Percentiles rank a stretch among this genome's conserved stretches.
Conservation (phyloP, 129 eudicot genomes). For the Lonicera japonica region DNA sequence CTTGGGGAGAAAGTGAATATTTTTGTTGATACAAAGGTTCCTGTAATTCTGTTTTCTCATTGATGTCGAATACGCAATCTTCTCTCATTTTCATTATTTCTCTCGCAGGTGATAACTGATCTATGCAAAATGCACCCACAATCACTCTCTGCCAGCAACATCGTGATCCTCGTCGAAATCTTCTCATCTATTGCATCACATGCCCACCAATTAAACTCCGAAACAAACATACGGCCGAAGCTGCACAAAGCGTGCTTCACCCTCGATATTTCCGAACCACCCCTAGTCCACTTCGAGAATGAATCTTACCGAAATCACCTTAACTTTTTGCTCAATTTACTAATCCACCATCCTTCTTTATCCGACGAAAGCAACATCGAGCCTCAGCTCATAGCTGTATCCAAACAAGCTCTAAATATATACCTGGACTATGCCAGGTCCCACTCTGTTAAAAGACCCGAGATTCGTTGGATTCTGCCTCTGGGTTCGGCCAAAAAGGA, state of each 20-base stretch:
- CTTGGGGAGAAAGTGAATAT: too few relatives aligned
- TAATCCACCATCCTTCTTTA: slow-evolving; percentile 32
- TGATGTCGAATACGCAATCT: not conserved
- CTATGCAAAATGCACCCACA: slow-evolving; percentile 68
- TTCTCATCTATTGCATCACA: slow-evolving; percentile 57
- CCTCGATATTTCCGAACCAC: slow-evolving; percentile 79
- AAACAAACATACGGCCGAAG: slow-evolving; percentile 43
- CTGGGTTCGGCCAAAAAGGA: slow-evolving; percentile 72
- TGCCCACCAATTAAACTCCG: slow-evolving; percentile 59
- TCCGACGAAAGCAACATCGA: slow-evolving; percentile 58
- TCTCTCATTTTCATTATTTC: slow-evolving; percentile 6
- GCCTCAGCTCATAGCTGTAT: slow-evolving; percentile 43
- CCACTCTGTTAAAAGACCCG: slow-evolving; percentile 18
- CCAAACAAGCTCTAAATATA: slow-evolving; percentile 47
- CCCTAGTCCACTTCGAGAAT: slow-evolving; percentile 81
- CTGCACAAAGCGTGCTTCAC: slow-evolving; percentile 70
- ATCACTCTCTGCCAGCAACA: slow-evolving; percentile 35
- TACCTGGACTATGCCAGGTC: slow-evolving; percentile 68
- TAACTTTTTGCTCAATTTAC: slow-evolving; percentile 52
- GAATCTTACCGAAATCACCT: slow-evolving; percentile 73
- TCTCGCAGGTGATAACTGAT: slow-evolving; percentile 62
- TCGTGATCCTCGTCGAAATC: slow-evolving; percentile 45
- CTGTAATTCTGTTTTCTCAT: too few relatives aligned
- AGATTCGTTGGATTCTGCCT: slow-evolving; percentile 69
- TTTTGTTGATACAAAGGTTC: too few relatives aligned